Evolutionary conservation across 305 asterid genomes (phyloP).

Genomic region (Fraxinus greggii): DNA sequence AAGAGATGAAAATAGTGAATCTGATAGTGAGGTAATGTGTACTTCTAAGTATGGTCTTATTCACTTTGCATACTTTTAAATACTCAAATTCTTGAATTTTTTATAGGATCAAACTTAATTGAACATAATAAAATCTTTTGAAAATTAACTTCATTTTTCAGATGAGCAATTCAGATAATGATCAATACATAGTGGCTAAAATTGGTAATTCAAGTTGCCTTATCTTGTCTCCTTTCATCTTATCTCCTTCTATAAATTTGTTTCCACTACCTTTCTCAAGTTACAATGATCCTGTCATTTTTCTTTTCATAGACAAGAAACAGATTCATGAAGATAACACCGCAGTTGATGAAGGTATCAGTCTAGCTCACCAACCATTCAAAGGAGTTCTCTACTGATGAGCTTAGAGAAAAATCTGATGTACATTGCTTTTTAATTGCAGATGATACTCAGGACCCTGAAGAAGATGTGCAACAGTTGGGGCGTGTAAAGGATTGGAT

Average conservation of each 20-base stretch:
- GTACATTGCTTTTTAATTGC: constrained; percentile 27
- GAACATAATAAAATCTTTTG: constrained; percentile 12
- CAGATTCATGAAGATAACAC: constrained; percentile 39
- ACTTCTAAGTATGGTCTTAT: not conserved
- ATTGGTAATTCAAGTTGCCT: constrained; percentile 38
- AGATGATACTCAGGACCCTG: constrained; percentile 89
- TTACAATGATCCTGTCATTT: not conserved
- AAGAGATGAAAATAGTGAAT: constrained; percentile 50
- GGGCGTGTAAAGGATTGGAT: constrained; percentile 81
- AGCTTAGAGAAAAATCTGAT: constrained; percentile 27
- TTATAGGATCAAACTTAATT: constrained; percentile 9
- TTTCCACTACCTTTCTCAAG: constrained; percentile 7
- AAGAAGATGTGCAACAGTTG: constrained; percentile 70
- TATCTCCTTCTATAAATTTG: not conserved
- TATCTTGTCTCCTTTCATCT: not conserved
- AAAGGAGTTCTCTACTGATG: constrained; percentile 18
- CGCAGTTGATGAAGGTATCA: constrained; percentile 60
- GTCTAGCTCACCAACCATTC: constrained; percentile 18
- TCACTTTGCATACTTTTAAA: constrained; percentile 7
- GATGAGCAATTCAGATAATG: constrained; percentile 74
- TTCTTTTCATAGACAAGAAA: constrained; percentile 47
- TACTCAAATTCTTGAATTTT: not conserved
- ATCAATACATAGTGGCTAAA: constrained; percentile 65
- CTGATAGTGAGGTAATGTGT: constrained; percentile 69
- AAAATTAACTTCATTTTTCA: constrained; percentile 31